Base-by-base conservation (phyloP, 1,139 yeast species). In the Zhuliangozyma blackwelliae region DNA sequence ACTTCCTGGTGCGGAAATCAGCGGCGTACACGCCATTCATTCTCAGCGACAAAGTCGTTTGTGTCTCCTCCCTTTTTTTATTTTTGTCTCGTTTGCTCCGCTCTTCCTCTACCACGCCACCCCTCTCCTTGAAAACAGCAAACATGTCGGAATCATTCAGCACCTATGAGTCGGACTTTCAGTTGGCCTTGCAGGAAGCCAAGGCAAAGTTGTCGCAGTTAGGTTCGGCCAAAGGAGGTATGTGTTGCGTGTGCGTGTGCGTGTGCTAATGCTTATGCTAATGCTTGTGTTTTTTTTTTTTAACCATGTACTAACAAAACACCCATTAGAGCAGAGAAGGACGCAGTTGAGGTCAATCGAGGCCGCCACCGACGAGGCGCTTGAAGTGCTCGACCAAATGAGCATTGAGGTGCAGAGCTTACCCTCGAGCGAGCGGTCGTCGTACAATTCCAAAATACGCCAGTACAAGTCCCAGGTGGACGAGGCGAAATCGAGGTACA, bases 361-460 rank as follows among this genome's bases (percentile, higher is more conserved):
- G 52, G 68, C 76, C 31, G 77, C 86, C 23, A 70, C 82, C 20
- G 95, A 85, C 50, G 95, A 87, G 54, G 84, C 88, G 26, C 72
- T 79, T 39, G 95, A 87, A 54, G 72, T 85, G 50, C 65, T 85
- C 33, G 95, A 86, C 52, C 94, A 88, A 49, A 79, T 88, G 80
- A 73, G 77, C 27, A 69, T 87, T 29, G 96, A 87, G 54, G 84
- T 87, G 1, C 92, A 84, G 55, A 83, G 82, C 51, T 72, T 88
- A 36, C 88, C 95, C 5, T 79, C 89, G 2, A 75, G 74, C 33
- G 74, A 79, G 46, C 67, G 96, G 40, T 74, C 89, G 1, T 63
- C 77, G 10, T 82, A 74, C 52, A 88, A 88, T 52, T 68, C 87
- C 34, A 81, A 80, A 48, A 69, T 87, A 31, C 77, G 96, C 40